Percentiles rank a stretch among this genome's conserved stretches.
Conservation (phyloP, 176 grass and related monocot genomes). For the Triticum turgidum region DNA sequence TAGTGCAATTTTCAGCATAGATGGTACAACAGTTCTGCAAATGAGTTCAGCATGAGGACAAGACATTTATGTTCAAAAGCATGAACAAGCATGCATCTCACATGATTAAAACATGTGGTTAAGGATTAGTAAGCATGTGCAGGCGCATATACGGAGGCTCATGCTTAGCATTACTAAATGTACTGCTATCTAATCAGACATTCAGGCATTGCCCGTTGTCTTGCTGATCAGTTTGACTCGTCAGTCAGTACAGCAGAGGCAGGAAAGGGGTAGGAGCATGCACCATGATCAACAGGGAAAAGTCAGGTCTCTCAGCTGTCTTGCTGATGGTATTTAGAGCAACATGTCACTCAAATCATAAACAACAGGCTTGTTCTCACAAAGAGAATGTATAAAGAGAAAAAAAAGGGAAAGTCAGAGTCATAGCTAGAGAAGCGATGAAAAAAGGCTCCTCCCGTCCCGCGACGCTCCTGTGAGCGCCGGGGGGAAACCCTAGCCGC, state of each 20-base stretch:
- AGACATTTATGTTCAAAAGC: background rate
- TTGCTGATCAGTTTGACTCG: conserved; percentile 3
- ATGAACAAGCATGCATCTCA: conserved; percentile 2
- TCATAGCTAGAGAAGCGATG: no score
- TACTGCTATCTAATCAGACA: no score
- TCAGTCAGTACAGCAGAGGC: background rate
- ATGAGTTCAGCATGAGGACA: background rate
- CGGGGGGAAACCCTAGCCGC: no score
- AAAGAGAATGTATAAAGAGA: no score
- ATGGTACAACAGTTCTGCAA: background rate
- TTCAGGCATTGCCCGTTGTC: no score
- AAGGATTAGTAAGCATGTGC: background rate
- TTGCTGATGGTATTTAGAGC: background rate
- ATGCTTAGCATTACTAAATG: conserved; percentile 21
- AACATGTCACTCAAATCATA: background rate
- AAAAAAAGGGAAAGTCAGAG: no score
- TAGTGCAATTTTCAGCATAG: background rate
- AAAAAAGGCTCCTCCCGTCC: no score
- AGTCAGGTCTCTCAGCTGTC: background rate
- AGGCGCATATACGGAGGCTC: conserved; percentile 2
- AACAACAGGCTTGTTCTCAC: background rate
- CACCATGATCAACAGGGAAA: background rate
- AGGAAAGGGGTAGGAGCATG: conserved; percentile 18
- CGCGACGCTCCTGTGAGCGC: no score
- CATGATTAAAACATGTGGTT: conserved; percentile 48